A percentile compares a stretch with the other conserved stretches of the same genome.
Conservation (phyloP, 331 rosid genomes). For the Pyracantha coccinea region DNA sequence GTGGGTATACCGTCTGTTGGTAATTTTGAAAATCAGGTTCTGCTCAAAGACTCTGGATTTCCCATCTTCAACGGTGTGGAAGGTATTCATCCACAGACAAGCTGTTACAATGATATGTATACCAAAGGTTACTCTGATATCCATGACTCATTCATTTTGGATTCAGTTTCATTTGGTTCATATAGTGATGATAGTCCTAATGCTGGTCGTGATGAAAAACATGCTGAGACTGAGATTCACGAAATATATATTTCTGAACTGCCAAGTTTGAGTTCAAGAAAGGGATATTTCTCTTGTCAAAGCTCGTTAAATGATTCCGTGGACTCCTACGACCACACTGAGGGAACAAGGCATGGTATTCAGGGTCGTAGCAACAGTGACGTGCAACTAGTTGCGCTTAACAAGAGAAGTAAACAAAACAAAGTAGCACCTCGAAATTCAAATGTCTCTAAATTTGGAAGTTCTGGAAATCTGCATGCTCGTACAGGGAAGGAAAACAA, state of each 20-base stretch:
- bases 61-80: slow-evolving; percentile 16
- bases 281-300: slow-evolving; percentile 22
- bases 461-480: slow-evolving; percentile 28
- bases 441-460: slow-evolving; percentile 35
- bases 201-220: slow-evolving; percentile 21
- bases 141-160: slow-evolving; percentile 31
- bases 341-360: slow-evolving; percentile 26
- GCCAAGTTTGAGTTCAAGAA: slow-evolving; percentile 22
- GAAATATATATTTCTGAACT: slow-evolving; percentile 17
- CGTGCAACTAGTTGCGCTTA: slow-evolving; percentile 3
- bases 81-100: slow-evolving; percentile 13
- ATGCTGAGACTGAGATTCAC: slow-evolving; percentile 23
- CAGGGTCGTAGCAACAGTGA: slow-evolving; percentile 27
- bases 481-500: slow-evolving; percentile 57
- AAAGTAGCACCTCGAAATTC: slow-evolving; percentile 31
- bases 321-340: slow-evolving; percentile 25
- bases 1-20: slow-evolving; percentile 12
- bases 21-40: slow-evolving; percentile 27
- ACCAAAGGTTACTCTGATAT: slow-evolving; percentile 6
- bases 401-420: slow-evolving; percentile 49
- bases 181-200: slow-evolving; percentile 28
- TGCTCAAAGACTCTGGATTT: slow-evolving; percentile 11
- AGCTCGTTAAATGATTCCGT: slow-evolving; percentile 15
- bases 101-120: slow-evolving; percentile 22
- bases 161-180: slow-evolving; percentile 35